Evolutionary conservation across 139 green algal species (phyloP).

Genomic region (Ulvella scutata): DNA sequence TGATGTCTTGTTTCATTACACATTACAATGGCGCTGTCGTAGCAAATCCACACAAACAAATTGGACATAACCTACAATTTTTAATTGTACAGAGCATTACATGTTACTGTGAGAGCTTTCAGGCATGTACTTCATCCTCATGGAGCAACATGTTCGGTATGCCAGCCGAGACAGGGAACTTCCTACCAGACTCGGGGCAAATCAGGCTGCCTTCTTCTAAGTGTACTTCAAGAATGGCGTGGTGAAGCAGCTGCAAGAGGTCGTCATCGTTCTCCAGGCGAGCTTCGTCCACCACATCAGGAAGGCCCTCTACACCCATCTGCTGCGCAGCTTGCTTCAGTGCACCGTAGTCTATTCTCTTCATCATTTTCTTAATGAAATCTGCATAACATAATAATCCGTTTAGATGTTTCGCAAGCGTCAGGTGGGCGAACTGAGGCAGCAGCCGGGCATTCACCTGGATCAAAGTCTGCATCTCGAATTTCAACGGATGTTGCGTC

Average conservation of each 20-base stretch:
- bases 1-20: too few species aligned
- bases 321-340: conserved; percentile 42
- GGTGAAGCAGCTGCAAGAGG: conserved; percentile 45
- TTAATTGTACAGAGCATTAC: too few species aligned
- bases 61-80: too few species aligned
- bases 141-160: conserved; percentile 83
- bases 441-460: conserved; percentile 17
- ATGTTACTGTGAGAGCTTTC: too few species aligned
- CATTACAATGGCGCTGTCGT: too few species aligned
- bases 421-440: neutral
- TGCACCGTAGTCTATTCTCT: conserved; percentile 67
- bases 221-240: conserved; percentile 63
- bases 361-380: conserved; percentile 82
- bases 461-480: conserved; percentile 72
- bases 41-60: too few species aligned
- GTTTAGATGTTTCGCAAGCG: neutral
- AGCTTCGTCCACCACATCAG: conserved; percentile 29
- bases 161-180: conserved; percentile 62
- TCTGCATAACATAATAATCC: conserved; percentile 24
- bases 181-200: conserved; percentile 70
- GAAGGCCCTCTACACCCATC: conserved; percentile 30
- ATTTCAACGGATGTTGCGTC: conserved; percentile 54
- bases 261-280: conserved; percentile 56
- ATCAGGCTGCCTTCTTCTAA: conserved; percentile 53
- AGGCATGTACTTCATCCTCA: conserved; percentile 75